Base-by-base conservation (phyloP, 2,329 filamentous ascomycete species). In the Annulohypoxylon truncatum region DNA sequence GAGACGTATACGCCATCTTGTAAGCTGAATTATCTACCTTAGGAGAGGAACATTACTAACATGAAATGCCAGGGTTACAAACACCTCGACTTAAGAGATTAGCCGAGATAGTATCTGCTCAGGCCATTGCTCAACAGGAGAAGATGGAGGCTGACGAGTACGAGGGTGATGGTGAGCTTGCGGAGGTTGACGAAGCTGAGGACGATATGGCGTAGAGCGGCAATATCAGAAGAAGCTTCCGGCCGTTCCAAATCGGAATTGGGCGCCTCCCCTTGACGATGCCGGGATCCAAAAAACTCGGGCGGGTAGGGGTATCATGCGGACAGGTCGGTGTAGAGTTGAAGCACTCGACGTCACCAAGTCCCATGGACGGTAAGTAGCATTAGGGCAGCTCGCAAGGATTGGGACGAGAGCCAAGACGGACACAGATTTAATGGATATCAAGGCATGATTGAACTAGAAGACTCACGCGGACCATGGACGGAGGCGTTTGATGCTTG, bases 1-100 rank as follows among this genome's bases (percentile, higher is more conserved):
- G 96, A 99, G 83, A 99, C 96, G 12, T 99, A 99, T 79, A 98
- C 96, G 53, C 96, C 96, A 69, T 97, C 94, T 72, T 99, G 95
- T 96, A 85, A 87, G 92, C 85, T 51, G 29, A 18, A 7, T 3
- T 3, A 2, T 4, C 5, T 28, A 20, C 10, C 13, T 13, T 5
- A 8, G 20, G 13, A 20, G 42, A n/a, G 10, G 15, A 44, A 5
- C 28, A n/a, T 6, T 13, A 47, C 69, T 70, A 65, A 68, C 61
- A 4, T 66, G 73, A 60, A 78, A 78, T 80, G 74, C 10, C 64
- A 96, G 92, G 93, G 95, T 89, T 97, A 52, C 94, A 97, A 92
- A 97, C 94, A 64, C 95, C 95, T 50, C 89, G 95, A 67, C 82
- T 99, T 68, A 98, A 98, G 85, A 91, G 96, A 66, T 85, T 99